Percentiles rank a stretch among this genome's conserved stretches.
Evolutionary conservation across 345 rosid genomes (phyloP).

Genomic region (Eucalyptus marginata): DNA sequence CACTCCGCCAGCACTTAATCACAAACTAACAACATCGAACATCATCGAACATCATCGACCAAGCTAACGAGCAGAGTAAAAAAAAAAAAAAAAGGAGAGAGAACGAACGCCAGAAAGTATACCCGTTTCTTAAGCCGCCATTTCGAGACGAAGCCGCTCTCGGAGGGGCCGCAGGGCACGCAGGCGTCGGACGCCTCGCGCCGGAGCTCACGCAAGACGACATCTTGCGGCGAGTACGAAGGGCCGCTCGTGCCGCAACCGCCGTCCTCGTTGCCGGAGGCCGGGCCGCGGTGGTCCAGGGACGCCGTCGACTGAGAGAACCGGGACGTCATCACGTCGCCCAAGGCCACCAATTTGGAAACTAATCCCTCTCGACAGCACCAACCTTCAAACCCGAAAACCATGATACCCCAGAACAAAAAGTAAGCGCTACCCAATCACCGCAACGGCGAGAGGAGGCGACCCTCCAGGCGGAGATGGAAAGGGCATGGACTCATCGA

Average conservation of each 20-base stretch:
- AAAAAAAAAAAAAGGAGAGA: neutral
- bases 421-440: neutral
- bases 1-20: neutral
- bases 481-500: slow-evolving; percentile 30
- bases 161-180: slow-evolving; percentile 56
- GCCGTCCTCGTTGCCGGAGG: slow-evolving; percentile 25
- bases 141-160: slow-evolving; percentile 56
- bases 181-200: slow-evolving; percentile 76
- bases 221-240: slow-evolving; percentile 34
- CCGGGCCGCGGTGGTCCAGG: slow-evolving; percentile 14
- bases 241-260: slow-evolving; percentile 14
- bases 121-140: slow-evolving; percentile 98
- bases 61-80: neutral
- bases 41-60: neutral
- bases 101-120: neutral
- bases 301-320: slow-evolving; percentile 66
- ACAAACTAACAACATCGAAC: neutral
- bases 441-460: neutral
- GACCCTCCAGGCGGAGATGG: neutral
- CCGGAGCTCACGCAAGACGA: slow-evolving; percentile 73
- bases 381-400: neutral
- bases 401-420: neutral
- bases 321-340: slow-evolving; percentile 90
- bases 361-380: neutral
- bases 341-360: slow-evolving; percentile 86